phyloP scores from a whole-genome alignment of 306 rosid species.

The Hippophae tibetana region DNA sequence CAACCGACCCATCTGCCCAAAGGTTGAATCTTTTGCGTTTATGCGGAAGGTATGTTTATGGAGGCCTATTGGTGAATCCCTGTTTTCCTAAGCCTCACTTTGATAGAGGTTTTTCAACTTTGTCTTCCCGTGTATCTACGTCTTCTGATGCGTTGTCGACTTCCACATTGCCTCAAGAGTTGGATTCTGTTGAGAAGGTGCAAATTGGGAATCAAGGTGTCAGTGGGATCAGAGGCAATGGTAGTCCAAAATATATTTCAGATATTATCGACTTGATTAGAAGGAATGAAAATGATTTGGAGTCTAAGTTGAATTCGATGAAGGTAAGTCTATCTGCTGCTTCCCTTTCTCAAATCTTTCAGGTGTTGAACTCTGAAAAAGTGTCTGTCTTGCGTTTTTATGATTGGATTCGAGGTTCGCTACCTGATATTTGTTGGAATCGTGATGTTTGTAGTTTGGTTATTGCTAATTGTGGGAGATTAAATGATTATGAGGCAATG shows the following conservation, averaged over 20 bases:
- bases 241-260: conserved; percentile 25
- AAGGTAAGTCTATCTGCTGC: conserved; percentile 32
- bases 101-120: conserved; percentile 18
- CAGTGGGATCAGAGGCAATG: conserved; percentile 13
- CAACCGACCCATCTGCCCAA: conserved; percentile 10
- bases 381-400: conserved; percentile 46
- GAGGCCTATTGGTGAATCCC: neutral
- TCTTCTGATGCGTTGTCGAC: neutral
- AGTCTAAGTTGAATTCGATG: conserved; percentile 30
- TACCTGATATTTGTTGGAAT: conserved; percentile 22
- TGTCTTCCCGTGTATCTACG: neutral
- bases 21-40: conserved; percentile 14
- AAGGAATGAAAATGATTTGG: conserved; percentile 37
- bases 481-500: conserved; percentile 51
- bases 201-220: conserved; percentile 5
- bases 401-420: conserved; percentile 41
- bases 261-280: conserved; percentile 36
- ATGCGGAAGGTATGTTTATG: neutral
- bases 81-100: neutral
- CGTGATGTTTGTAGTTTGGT: conserved; percentile 38
- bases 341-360: conserved; percentile 27
- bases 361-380: conserved; percentile 25
- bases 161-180: conserved; percentile 4
- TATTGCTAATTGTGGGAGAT: conserved; percentile 53
- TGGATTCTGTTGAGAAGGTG: neutral